Evolutionary conservation across 1,284 basidiomycete genomes (phyloP), one percentile per base, ranked within the genome.

Genomic region (Omphalotus olearius): DNA sequence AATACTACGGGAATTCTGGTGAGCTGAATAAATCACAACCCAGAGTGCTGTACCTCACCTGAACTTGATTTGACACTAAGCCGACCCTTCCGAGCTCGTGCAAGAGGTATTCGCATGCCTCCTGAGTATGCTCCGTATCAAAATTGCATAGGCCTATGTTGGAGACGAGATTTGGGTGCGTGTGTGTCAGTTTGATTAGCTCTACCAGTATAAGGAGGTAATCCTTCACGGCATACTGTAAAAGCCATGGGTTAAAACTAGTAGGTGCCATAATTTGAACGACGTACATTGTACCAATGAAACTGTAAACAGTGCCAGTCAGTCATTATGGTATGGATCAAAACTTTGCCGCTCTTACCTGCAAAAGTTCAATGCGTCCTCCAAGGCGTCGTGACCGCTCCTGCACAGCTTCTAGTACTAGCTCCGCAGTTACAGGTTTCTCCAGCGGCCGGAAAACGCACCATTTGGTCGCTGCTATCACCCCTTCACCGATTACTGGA

Each of bases 41-140:
- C 18, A 11, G 18, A 23, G 30, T 36, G 23, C 16, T 11, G 10
- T 20, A 33, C n/a, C 45, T 20, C 57, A 80, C 82, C 71, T 80
- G 82, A n/a, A 83, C 75, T 62, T 83, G 82, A 62, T 83, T 83
- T 7, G 79, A 79, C n/a, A 82, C 79, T 46, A 83, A 75, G 37
- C 70, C 69, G 2, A 76, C 78, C 16, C 73, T 70, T 9, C 79
- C 78, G n/a, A 39, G 47, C 13, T 40, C 40, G 1, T 23, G 18
- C 13, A 53, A 23, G n/a, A 59, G 67, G 53, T 74, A 69, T 14
- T 72, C 70, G 65, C 82, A 84, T 48, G 82, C 81, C 60, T 83
- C 80, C 57, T 80, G 76, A 47, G 72, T 79, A 30, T 69, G 68
- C 44, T 69, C 67, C 4, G 80, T 62, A 60, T 83, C 80, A 58